phyloP scores from a whole-genome alignment of 179 eudicot species.

The Drosera spatulata region DNA sequence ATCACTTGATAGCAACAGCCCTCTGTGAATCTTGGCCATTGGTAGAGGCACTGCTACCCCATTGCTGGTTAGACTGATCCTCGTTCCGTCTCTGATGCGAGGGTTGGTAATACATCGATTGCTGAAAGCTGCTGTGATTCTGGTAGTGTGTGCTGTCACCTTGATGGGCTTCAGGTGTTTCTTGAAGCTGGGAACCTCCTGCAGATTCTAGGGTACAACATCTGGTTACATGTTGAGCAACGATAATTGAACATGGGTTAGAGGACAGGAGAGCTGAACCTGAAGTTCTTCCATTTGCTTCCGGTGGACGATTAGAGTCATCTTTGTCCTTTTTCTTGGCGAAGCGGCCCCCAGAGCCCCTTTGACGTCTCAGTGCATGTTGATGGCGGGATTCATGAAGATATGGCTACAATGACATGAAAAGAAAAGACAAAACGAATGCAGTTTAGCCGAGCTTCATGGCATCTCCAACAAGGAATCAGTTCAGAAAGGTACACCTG shows the following conservation, averaged over 20 bases:
- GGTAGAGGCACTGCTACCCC: constrained; percentile 26
- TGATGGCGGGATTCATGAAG: constrained; percentile 89
- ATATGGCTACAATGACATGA: constrained; percentile 45
- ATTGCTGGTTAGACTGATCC: constrained; percentile 33
- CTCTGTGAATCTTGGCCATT: constrained; percentile 27
- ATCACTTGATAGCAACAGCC: constrained; percentile 42
- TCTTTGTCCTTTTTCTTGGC: constrained; percentile 52
- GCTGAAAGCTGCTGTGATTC: constrained; percentile 11
- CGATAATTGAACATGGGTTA: constrained; percentile 7
- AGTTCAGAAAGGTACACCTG: too few species aligned
- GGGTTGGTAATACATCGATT: constrained; percentile 6
- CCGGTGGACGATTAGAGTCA: constrained; percentile 14
- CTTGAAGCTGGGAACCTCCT: constrained; percentile 12
- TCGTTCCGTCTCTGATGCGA: constrained; percentile 18
- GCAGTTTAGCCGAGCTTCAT: too few species aligned
- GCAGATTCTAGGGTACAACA: constrained; percentile 6
- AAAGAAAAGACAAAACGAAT: not conserved
- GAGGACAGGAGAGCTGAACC: constrained; percentile 16
- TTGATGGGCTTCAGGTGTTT: constrained; percentile 8
- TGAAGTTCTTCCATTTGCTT: constrained; percentile 17
- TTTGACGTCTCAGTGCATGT: constrained; percentile 78
- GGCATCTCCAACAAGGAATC: too few species aligned
- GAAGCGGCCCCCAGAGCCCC: constrained; percentile 89
- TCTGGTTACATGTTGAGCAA: not conserved
- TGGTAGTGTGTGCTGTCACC: constrained; percentile 12